Percentiles rank a stretch among this genome's conserved stretches.
Conservation (phyloP, 2,329 filamentous ascomycete genomes). For the Calonectria crousiana region DNA sequence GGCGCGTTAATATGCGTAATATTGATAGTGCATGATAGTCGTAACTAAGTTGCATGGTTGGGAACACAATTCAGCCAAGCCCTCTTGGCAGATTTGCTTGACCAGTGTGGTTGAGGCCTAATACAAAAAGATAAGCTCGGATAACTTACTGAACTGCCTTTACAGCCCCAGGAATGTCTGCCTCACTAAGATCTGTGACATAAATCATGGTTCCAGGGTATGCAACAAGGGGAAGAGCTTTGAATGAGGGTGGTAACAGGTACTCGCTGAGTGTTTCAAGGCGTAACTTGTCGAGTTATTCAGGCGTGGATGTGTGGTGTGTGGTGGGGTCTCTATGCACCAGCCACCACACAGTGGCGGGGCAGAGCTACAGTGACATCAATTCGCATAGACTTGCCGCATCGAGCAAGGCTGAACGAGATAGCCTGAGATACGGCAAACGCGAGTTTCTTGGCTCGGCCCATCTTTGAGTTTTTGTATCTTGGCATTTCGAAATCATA, state of each 20-base stretch:
- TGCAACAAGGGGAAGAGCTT: background rate
- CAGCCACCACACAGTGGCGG: background rate
- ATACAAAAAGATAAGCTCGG: background rate
- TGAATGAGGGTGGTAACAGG: background rate
- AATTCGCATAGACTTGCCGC: constrained; percentile 16
- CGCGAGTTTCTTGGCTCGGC: background rate
- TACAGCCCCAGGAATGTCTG: constrained; percentile 73
- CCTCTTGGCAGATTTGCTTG: background rate
- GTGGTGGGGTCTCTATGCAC: background rate
- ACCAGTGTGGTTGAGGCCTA: background rate
- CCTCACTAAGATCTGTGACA: constrained; percentile 66
- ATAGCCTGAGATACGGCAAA: background rate
- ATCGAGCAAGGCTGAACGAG: constrained; percentile 13
- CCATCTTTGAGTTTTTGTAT: background rate
- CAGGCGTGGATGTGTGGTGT: background rate
- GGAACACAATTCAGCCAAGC: background rate
- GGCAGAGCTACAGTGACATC: background rate
- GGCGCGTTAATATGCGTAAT: background rate
- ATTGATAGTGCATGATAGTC: background rate
- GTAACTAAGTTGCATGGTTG: background rate
- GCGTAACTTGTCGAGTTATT: background rate
- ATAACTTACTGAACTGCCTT: constrained; percentile 68
- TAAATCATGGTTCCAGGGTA: constrained; percentile 59
- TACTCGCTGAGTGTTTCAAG: background rate
- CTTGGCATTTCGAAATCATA: background rate